Conservation (phyloP, 768 basidiomycete genomes). For the Leccinum fibrillosum region DNA sequence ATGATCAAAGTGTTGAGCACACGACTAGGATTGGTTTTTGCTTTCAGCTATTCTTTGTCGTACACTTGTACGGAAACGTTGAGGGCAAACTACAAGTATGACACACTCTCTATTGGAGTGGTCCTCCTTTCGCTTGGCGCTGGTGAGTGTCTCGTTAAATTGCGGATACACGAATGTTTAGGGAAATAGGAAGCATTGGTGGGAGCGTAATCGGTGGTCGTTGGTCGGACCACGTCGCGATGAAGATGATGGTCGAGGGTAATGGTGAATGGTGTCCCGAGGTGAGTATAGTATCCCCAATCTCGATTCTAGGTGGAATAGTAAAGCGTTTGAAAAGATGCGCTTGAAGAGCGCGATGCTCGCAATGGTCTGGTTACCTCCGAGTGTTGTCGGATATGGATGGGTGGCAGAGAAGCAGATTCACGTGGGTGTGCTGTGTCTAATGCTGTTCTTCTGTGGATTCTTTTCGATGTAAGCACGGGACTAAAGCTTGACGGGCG, state of each 20-base stretch:
- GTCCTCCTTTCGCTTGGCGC: constrained; percentile 73
- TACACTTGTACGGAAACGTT: constrained; percentile 78
- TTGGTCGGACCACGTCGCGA: constrained; percentile 53
- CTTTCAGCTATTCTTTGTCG: constrained; percentile 63
- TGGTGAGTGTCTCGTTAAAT: constrained; percentile 39
- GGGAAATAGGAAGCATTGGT: constrained; percentile 39
- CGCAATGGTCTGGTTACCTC: constrained; percentile 55
- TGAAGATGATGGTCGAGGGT: constrained; percentile 39
- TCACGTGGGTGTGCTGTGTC: constrained; percentile 64
- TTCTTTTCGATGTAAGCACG: constrained; percentile 66
- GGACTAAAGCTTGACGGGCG: not conserved
- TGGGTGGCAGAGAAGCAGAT: constrained; percentile 69
- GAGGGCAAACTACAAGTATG: constrained; percentile 57
- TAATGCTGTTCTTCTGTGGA: constrained; percentile 69
- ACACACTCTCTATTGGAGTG: constrained; percentile 68
- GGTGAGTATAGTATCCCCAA: constrained; percentile 38
- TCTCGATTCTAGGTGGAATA: not conserved
- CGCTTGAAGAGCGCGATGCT: constrained; percentile 60
- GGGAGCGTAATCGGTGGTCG: constrained; percentile 59
- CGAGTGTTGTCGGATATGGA: constrained; percentile 62
- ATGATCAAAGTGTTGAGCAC: constrained; percentile 6
- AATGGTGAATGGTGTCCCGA: constrained; percentile 58
- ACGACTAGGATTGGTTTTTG: constrained; percentile 61
- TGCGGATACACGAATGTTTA: not conserved
- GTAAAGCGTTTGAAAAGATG: constrained; percentile 46